A percentile compares a stretch with the other conserved stretches of the same genome.
phyloP scores from a whole-genome alignment of 2,329 filamentous ascomycete species.

The Geoglossum cookeanum region DNA sequence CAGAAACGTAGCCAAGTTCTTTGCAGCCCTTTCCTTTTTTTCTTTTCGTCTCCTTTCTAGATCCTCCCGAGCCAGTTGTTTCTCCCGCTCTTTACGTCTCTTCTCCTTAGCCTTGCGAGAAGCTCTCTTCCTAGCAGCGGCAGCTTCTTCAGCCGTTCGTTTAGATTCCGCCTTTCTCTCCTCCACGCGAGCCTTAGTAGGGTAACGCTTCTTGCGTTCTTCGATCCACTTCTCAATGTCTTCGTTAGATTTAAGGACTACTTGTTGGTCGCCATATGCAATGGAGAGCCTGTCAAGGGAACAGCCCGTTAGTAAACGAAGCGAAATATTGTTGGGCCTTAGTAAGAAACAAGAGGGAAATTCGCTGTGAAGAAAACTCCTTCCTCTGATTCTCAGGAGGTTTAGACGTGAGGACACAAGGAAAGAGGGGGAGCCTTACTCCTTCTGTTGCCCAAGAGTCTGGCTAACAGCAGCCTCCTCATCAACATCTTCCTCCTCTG shows the following conservation, averaged over 20 bases:
- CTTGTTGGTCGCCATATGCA: background rate
- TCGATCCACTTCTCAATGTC: conserved; percentile 67
- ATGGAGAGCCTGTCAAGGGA: background rate
- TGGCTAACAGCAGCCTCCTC: conserved; percentile 38
- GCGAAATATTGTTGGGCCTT: background rate
- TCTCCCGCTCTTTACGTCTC: conserved; percentile 10
- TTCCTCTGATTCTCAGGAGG: conserved; percentile 7
- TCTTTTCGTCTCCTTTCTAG: conserved; percentile 4
- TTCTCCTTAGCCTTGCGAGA: conserved; percentile 13
- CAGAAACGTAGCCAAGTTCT: background rate
- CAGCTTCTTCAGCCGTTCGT: conserved; percentile 17
- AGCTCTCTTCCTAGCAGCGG: background rate
- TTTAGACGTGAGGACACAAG: conserved; percentile 10
- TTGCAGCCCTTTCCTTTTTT: background rate
- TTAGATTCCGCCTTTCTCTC: conserved; percentile 24
- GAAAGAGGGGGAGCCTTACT: background rate
- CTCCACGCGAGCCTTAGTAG: conserved; percentile 51
- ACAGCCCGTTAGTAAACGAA: background rate
- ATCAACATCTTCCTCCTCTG: conserved; percentile 49
- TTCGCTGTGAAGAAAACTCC: background rate
- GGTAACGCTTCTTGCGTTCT: conserved; percentile 62
- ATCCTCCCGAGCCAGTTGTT: conserved; percentile 7
- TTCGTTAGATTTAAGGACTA: conserved; percentile 16
- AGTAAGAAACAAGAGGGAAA: conserved; percentile 6
- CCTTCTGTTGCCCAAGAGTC: conserved; percentile 1